These are phyloP conservation scores for Aspergillus sp. DNA, from an alignment of 2,329 filamentous ascomycete genomes.

Conservation along the genomic window DNA sequence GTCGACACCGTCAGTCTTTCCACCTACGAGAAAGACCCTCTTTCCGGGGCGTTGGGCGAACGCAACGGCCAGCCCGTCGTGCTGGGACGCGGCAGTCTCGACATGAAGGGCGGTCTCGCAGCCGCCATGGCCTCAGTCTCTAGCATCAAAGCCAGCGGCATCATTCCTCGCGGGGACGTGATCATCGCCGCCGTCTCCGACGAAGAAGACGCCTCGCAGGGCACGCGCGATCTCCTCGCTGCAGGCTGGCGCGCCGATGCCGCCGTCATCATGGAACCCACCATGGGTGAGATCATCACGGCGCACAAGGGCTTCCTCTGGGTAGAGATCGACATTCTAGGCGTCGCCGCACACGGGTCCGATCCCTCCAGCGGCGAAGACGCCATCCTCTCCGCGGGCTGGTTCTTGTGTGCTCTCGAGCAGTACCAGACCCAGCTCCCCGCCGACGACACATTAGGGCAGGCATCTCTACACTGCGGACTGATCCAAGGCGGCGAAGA, in stretches of 20 bases:
- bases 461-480: conserved; percentile 48
- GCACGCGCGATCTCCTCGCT: conserved; percentile 51
- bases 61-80: conserved; percentile 37
- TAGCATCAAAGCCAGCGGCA: conserved; percentile 33
- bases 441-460: conserved; percentile 36
- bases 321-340: conserved; percentile 35
- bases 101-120: conserved; percentile 56
- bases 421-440: conserved; percentile 41
- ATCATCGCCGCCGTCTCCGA: conserved; percentile 56
- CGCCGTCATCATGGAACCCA: conserved; percentile 53
- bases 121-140: conserved; percentile 46
- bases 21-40: conserved; percentile 48
- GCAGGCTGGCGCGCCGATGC: conserved; percentile 56
- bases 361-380: conserved; percentile 48
- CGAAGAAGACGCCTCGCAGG: conserved; percentile 53
- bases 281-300: conserved; percentile 42
- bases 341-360: conserved; percentile 38
- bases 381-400: conserved; percentile 50
- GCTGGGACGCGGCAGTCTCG: conserved; percentile 49
- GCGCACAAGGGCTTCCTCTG: conserved; percentile 53
- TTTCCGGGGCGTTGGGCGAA: conserved; percentile 41
- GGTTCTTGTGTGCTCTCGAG: conserved; percentile 49
- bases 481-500: conserved; percentile 54
- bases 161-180: conserved; percentile 47
- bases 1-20: conserved; percentile 53